Evolutionary conservation across 768 basidiomycete species (phyloP), one percentile per base, ranked within the genome.

Genomic region (Amanita brunnescens): DNA sequence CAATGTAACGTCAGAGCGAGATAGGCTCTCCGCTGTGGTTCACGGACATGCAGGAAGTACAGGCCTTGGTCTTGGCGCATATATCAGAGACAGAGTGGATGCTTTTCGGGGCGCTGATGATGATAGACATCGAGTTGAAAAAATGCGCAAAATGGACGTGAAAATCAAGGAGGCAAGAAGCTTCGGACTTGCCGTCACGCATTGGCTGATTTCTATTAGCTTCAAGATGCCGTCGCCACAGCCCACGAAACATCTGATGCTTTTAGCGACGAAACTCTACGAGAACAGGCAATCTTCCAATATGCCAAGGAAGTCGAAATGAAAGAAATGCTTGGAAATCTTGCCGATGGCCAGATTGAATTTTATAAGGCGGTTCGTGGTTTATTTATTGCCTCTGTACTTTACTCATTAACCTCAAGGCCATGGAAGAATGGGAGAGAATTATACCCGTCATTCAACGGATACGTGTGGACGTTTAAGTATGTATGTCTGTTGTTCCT

Each of bases 371-470:
- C 86, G 58, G 90, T 85, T 64, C 54, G 65, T 58, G 26, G 51
- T 53, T 42, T 49, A 54, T 26, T 26, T n/a, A 9, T 34, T n/a
- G 24, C 45, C 18, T 42, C 40, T 13, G 37, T 47, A 24, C 23
- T 20, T 42, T 33, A 54, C 42, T 21, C 45, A 47, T 42, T 23
- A 45, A 46, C 45, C 48, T 47, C 16, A 57, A 91, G 86, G 83
- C 90, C 49, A 93, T 95, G 88, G 91, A 97, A 59, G 93, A 97
- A 66, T 97, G 92, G 93, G 93, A 97, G 49, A 76, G 87, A 67
- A 87, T 94, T 63, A 91, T 93, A 76, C 89, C 92, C 59, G 73
- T 92, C 59, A 84, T 95, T 62, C 90, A 94, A 67, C 87, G 90
- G 51, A 95, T 95, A 72, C 84, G 90, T 49, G 92, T 95, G 69